Conservation (phyloP, 148 eudicot species). For the Linanthus parryae region DNA sequence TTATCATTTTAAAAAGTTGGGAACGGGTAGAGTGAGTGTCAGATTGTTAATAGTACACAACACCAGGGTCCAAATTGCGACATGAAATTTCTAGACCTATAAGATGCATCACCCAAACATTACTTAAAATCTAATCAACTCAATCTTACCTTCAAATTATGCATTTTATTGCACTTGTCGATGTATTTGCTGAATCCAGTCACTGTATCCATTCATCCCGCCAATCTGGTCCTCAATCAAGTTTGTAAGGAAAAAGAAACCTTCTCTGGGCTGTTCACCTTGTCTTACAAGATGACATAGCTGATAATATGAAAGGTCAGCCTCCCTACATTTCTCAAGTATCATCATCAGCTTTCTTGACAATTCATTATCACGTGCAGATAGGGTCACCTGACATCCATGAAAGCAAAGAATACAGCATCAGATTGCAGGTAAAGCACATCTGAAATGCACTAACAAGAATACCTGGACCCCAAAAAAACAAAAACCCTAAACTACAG, state of each 20-base stretch:
- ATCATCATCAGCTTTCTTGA: slow-evolving; percentile 68
- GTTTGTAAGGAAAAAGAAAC: slow-evolving; percentile 69
- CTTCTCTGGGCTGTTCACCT: slow-evolving; percentile 97
- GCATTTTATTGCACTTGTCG: slow-evolving; percentile 84
- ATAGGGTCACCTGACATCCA: slow-evolving; percentile 11
- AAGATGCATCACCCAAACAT: not conserved
- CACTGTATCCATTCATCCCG: slow-evolving; percentile 70
- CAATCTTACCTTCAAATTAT: slow-evolving; percentile 35
- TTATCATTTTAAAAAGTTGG: too few species aligned
- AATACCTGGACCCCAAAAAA: too few species aligned
- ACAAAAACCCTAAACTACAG: too few species aligned
- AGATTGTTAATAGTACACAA: too few species aligned
- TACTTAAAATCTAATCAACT: slow-evolving; percentile 2
- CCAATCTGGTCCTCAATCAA: slow-evolving; percentile 86
- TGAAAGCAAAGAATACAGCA: too few species aligned
- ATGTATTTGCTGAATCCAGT: slow-evolving; percentile 74
- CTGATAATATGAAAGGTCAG: slow-evolving; percentile 69
- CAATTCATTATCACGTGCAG: slow-evolving; percentile 53
- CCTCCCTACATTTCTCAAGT: slow-evolving; percentile 52
- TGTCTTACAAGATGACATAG: slow-evolving; percentile 85
- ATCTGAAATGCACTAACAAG: too few species aligned
- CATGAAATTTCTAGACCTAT: too few species aligned
- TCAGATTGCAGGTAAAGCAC: too few species aligned
- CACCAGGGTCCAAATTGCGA: too few species aligned
- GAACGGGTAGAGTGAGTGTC: too few species aligned